These are phyloP conservation scores for Moesziomyces antarcticus DNA, from an alignment of 1,284 basidiomycete species.

Conservation along the genomic window DNA sequence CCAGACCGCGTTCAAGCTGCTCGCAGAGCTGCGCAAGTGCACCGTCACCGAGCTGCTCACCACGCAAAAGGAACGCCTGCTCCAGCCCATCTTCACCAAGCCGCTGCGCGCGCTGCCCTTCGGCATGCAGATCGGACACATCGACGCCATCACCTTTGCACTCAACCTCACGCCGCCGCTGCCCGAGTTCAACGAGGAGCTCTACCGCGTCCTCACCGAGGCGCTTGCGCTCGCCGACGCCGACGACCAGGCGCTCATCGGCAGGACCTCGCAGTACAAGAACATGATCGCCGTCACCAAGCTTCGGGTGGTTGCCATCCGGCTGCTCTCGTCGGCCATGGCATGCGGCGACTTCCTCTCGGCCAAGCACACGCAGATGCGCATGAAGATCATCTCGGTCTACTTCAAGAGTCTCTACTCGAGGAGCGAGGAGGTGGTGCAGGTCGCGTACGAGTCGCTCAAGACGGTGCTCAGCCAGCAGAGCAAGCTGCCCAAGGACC, in stretches of 20 bases:
- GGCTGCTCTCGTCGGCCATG: conserved; percentile 92
- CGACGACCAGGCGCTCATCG: conserved; percentile 85
- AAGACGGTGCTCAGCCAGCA: conserved; percentile 87
- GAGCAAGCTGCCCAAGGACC: conserved; percentile 91
- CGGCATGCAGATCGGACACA: conserved; percentile 96
- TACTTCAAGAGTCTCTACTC: conserved; percentile 99
- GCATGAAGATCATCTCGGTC: conserved; percentile 87
- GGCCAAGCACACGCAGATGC: conserved; percentile 61
- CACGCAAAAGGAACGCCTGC: conserved; percentile 86
- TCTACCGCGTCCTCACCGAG: conserved; percentile 91
- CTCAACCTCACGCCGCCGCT: conserved; percentile 82
- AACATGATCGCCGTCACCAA: conserved; percentile 85
- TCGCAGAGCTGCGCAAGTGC: conserved; percentile 80
- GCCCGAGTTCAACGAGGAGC: conserved; percentile 89
- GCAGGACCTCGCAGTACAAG: conserved; percentile 79
- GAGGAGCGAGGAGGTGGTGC: conserved; percentile 89
- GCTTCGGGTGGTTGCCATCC: conserved; percentile 94
- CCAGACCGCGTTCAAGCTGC: conserved; percentile 82
- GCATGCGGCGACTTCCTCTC: conserved; percentile 83
- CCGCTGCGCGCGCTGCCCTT: conserved; percentile 96
- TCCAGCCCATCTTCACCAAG: conserved; percentile 92
- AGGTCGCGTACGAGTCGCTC: conserved; percentile 93
- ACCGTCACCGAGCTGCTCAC: conserved; percentile 82
- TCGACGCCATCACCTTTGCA: conserved; percentile 95
- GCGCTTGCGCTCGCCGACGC: conserved; percentile 95